These are phyloP conservation scores for Phalaenopsis hybrid DNA, from an alignment of 116 monocot species.

Conservation along the genomic window DNA sequence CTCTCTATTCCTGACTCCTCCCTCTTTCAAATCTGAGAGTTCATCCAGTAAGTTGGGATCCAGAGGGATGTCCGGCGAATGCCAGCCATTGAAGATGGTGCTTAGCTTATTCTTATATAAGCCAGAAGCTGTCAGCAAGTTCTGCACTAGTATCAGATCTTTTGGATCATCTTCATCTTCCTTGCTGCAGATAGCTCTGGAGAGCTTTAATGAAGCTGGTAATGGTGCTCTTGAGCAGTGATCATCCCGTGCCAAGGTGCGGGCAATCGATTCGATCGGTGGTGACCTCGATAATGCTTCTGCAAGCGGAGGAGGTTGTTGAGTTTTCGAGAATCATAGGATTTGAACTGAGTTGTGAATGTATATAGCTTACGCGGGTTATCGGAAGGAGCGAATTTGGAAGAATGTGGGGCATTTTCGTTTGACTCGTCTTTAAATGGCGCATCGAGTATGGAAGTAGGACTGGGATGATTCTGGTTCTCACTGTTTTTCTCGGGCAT, in stretches of 20 bases:
- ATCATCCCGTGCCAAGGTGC: slow-evolving; percentile 41
- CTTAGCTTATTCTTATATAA: slow-evolving; percentile 17
- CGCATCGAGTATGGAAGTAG: slow-evolving; percentile 41
- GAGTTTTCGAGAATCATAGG: neutral
- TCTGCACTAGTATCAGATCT: slow-evolving; percentile 26
- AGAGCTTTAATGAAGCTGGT: slow-evolving; percentile 7
- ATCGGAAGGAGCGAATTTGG: slow-evolving; percentile 11
- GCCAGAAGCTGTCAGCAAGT: slow-evolving; percentile 25
- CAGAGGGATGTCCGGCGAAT: slow-evolving; percentile 32
- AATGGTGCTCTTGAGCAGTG: slow-evolving; percentile 14
- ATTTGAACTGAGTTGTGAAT: neutral
- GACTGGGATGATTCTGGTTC: slow-evolving; percentile 30
- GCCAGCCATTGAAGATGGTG: slow-evolving; percentile 22
- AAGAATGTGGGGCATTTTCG: slow-evolving; percentile 22
- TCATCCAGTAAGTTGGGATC: slow-evolving; percentile 27
- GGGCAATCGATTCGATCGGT: slow-evolving; percentile 34
- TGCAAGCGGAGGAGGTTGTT: slow-evolving; percentile 3
- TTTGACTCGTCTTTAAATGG: slow-evolving; percentile 39
- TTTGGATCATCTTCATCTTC: slow-evolving; percentile 18
- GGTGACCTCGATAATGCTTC: slow-evolving; percentile 28
- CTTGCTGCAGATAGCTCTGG: slow-evolving; percentile 1
- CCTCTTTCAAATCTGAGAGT: slow-evolving; percentile 23
- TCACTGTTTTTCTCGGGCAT: slow-evolving; percentile 10
- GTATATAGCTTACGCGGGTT: slow-evolving; percentile 28
- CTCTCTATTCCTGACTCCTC: slow-evolving; percentile 30